Evolutionary conservation across 495 filamentous ascomycete species (phyloP), one percentile per base, ranked within the genome.

Genomic region (Haplographium delicatum): DNA sequence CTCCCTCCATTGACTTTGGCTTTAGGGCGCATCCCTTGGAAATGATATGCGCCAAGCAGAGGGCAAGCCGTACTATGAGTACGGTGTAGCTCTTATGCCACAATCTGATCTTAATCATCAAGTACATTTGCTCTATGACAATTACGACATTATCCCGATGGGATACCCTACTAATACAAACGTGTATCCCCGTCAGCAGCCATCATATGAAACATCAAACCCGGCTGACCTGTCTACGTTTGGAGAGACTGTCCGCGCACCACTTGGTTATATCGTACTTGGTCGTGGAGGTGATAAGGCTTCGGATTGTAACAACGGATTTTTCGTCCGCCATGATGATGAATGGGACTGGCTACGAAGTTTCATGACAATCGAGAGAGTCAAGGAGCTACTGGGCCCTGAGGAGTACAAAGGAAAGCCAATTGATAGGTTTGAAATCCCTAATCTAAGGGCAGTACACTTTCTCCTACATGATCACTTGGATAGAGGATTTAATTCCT

Each of bases 401-500:
- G 55, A 62, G 37, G 61, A 63, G 38, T 62, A 63, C 44, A 60
- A 58, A 22, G 63, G 63, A 4, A 59, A 64, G 44, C 70, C 79
- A 28, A 80, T 75, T 2, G 71, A 47, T 19, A 20, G 50, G 0
- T 78, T 77, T 48, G 76, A 80, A 51, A 59, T 72, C 13, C 64
- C 65, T 0, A 59, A 60, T 20, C 44, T 66, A 11, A 34, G 19
- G 9, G 46, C 18, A 18, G 77, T 81, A 25, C 78, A 81, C 58
- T 81, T 80, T 62, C 59, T 80, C 22, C 70, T 81, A 25, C 68
- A 71, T 27, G 72, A 78, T 48, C 51, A 73, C 23, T 54, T 82
- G 16, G 77, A 76, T 30, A 66, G 76, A 3, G 79, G 78, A 3
- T 74, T 76, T 1, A 69, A 64, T 9, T 68, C 68, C 26, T 72